These are phyloP conservation scores for Apiotrichum brassicae DNA, from an alignment of 1,284 basidiomycete genomes.

Conservation along the genomic window DNA sequence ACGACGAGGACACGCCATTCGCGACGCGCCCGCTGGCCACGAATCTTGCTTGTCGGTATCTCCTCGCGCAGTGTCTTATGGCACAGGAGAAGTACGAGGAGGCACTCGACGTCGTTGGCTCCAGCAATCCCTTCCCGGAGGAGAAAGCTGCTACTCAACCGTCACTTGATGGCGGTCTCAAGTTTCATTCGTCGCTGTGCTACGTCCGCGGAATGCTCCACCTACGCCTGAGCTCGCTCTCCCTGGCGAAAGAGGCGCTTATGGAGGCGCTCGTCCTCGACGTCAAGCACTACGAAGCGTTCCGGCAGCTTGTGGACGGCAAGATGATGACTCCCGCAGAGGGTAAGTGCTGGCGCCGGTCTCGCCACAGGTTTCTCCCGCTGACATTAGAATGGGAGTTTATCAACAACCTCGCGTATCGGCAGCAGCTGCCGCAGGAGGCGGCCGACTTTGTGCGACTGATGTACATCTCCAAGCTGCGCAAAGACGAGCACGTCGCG, in stretches of 20 bases:
- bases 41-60: constrained; percentile 84
- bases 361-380: too few species aligned
- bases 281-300: constrained; percentile 96
- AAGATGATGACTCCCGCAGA: constrained; percentile 91
- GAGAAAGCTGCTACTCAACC: not conserved
- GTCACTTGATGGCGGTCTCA: constrained; percentile 62
- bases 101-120: constrained; percentile 87
- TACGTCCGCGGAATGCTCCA: constrained; percentile 87
- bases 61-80: constrained; percentile 90
- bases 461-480: constrained; percentile 83
- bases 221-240: constrained; percentile 82
- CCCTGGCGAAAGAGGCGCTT: constrained; percentile 85
- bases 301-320: constrained; percentile 79
- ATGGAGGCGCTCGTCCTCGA: constrained; percentile 91
- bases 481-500: constrained; percentile 77
- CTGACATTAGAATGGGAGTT: constrained; percentile 81
- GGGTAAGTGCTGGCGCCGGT: too few species aligned
- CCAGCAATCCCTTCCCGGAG: constrained; percentile 72
- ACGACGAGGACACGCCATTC: constrained; percentile 4
- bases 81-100: constrained; percentile 88
- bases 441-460: constrained; percentile 84
- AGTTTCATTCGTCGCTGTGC: constrained; percentile 95
- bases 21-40: constrained; percentile 65
- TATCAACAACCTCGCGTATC: constrained; percentile 74
- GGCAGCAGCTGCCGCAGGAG: constrained; percentile 65